Evolutionary conservation across 148 eudicot species (phyloP).

Genomic region (Pouteria glomerata): DNA sequence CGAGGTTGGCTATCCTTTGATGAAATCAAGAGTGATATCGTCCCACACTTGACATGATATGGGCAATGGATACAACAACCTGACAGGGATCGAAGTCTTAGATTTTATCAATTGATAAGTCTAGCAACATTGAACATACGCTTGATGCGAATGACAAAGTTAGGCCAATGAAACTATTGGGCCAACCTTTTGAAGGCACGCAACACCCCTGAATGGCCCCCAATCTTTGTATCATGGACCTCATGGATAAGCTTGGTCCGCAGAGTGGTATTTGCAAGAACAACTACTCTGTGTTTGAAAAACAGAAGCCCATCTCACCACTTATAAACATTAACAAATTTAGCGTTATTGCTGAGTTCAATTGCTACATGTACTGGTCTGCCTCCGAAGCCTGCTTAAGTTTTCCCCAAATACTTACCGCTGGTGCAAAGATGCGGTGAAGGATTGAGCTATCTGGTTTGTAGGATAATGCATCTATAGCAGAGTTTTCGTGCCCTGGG

Average conservation of each 20-base stretch:
- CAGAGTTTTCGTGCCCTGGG: neutral
- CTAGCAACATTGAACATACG: neutral
- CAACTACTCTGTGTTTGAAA: no score
- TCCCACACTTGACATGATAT: neutral
- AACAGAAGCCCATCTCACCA: neutral
- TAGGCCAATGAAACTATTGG: neutral
- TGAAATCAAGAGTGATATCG: neutral
- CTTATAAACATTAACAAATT: no score
- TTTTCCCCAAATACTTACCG: neutral
- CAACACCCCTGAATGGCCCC: neutral
- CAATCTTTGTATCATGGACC: neutral
- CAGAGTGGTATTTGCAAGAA: no score
- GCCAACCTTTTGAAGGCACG: neutral
- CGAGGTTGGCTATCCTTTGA: neutral
- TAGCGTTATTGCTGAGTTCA: no score
- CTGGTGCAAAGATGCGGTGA: neutral
- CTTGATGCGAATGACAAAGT: neutral
- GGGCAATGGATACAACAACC: neutral
- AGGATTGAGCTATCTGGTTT: neutral
- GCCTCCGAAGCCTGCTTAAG: neutral
- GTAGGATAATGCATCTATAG: neutral
- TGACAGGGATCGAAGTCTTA: neutral
- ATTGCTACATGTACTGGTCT: no score
- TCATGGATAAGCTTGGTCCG: neutral
- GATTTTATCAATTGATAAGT: neutral